Percentiles rank a stretch among this genome's conserved stretches.
phyloP scores from a whole-genome alignment of 352 stramenopile genomes.

The Phytopythium delawarense region DNA sequence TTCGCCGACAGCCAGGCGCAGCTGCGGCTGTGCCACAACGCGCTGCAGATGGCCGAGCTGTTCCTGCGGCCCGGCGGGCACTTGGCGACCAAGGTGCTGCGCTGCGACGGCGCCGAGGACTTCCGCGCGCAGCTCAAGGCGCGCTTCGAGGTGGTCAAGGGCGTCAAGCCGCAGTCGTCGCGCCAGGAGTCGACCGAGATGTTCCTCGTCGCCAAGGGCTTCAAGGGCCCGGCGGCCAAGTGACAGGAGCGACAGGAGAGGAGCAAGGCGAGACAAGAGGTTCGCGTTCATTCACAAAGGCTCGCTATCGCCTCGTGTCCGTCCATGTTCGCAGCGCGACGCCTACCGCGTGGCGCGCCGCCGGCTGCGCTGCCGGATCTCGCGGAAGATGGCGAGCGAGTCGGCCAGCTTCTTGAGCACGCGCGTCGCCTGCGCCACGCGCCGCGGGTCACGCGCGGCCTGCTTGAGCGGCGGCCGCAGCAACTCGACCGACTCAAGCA shows the following conservation, averaged over 20 bases:
- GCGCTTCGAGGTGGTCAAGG: slow-evolving; percentile 66
- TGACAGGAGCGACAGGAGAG: not conserved
- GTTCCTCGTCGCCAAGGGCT: slow-evolving; percentile 79
- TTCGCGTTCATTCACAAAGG: not conserved
- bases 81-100: slow-evolving; percentile 83
- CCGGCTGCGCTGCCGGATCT: slow-evolving; percentile 1
- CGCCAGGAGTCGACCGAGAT: slow-evolving; percentile 82
- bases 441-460: not conserved
- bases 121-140: slow-evolving; percentile 74
- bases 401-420: slow-evolving; percentile 10
- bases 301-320: not conserved
- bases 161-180: slow-evolving; percentile 77
- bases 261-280: not conserved
- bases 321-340: not conserved
- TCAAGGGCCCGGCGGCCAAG: slow-evolving; percentile 17
- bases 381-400: slow-evolving; percentile 1
- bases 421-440: not conserved
- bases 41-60: slow-evolving; percentile 79
- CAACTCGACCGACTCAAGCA: slow-evolving; percentile 7
- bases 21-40: slow-evolving; percentile 82
- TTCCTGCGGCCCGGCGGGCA: slow-evolving; percentile 70
- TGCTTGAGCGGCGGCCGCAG: slow-evolving; percentile 2
- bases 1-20: slow-evolving; percentile 75
- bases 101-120: slow-evolving; percentile 67
- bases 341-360: not conserved